Conservation (phyloP, 2,329 filamentous ascomycete genomes). For the Nothomitra cinnamomea region DNA sequence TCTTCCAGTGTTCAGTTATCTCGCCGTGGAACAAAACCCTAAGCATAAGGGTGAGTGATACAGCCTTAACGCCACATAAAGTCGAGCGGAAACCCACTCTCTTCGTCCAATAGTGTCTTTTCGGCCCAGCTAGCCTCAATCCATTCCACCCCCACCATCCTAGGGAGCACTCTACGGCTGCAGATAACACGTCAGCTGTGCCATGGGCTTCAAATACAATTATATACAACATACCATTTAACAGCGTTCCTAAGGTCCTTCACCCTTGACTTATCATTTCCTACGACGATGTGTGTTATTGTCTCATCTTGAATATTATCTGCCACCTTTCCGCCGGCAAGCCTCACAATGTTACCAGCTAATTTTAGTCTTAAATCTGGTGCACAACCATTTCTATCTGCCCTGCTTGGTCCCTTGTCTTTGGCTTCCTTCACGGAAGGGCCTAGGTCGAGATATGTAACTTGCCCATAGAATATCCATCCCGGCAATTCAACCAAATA, state of each 20-base stretch:
- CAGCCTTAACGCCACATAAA: background rate
- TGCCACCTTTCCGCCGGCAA: slow-evolving; percentile 47
- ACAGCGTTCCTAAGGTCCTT: slow-evolving; percentile 30
- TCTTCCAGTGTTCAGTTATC: background rate
- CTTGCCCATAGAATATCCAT: slow-evolving; percentile 32
- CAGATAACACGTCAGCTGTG: background rate
- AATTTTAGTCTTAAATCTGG: slow-evolving; percentile 23
- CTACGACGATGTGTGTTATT: slow-evolving; percentile 59
- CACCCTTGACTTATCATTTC: slow-evolving; percentile 27
- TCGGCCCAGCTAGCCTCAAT: slow-evolving; percentile 66
- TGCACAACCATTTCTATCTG: background rate
- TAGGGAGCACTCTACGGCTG: slow-evolving; percentile 36
- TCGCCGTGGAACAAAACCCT: background rate
- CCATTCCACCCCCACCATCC: slow-evolving; percentile 57
- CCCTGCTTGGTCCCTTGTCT: background rate
- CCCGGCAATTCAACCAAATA: slow-evolving; percentile 33
- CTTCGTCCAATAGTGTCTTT: slow-evolving; percentile 64
- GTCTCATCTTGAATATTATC: slow-evolving; percentile 31
- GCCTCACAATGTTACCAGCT: slow-evolving; percentile 42
- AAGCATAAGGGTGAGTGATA: background rate
- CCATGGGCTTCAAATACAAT: background rate
- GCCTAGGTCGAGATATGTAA: slow-evolving; percentile 25
- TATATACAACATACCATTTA: slow-evolving; percentile 18
- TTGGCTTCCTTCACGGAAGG: slow-evolving; percentile 6
- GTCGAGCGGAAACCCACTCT: slow-evolving; percentile 21